Conservation (phyloP, 2,329 filamentous ascomycete genomes). For the Fusarium sacchari region DNA sequence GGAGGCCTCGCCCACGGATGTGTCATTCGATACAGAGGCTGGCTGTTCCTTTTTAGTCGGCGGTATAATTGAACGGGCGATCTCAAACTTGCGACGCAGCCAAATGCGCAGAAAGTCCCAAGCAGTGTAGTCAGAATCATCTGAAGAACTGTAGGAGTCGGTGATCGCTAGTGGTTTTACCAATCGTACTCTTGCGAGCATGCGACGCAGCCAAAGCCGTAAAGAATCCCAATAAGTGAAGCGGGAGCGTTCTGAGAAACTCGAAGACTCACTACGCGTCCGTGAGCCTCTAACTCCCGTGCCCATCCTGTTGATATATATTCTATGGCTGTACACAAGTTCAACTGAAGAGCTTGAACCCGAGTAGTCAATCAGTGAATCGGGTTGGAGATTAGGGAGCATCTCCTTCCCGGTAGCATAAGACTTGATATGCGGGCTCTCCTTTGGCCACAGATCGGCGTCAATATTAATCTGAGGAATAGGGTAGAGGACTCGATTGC, state of each 20-base stretch:
- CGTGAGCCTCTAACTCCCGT: not conserved
- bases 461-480: not conserved
- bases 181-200: too few relatives aligned
- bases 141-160: not conserved
- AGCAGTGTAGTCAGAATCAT: not conserved
- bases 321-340: too few relatives aligned
- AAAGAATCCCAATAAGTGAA: not conserved
- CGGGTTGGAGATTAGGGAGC: not conserved
- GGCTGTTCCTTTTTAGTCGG: too few relatives aligned
- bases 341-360: not conserved
- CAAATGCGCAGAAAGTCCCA: not conserved
- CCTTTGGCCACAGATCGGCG: not conserved
- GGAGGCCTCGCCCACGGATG: not conserved
- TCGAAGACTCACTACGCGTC: not conserved
- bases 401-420: not conserved
- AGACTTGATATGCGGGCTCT: not conserved
- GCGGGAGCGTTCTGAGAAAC: not conserved
- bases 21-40: accelerated
- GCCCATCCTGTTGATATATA: too few relatives aligned
- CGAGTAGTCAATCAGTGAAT: not conserved
- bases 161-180: not conserved
- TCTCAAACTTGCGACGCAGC: not conserved
- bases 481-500: not conserved
- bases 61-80: not conserved
- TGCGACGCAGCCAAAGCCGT: not conserved